Evolutionary conservation across 257 asterid genomes (phyloP), one percentile per base, ranked within the genome.

Genomic region (Plantago major): DNA sequence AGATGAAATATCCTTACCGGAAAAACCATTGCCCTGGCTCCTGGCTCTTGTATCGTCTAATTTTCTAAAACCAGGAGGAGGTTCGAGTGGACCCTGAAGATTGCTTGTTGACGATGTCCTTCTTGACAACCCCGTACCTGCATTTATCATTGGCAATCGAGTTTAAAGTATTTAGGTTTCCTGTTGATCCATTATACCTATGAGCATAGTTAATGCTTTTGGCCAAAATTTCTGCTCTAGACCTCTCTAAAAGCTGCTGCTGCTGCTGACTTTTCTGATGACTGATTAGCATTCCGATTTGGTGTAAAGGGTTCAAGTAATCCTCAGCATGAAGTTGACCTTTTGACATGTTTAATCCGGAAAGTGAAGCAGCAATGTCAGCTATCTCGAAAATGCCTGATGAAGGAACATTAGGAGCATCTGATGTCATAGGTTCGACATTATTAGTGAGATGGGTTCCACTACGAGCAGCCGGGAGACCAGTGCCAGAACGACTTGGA

Each of bases 71-170:
- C 76, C 82, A 28, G 84, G 65, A 70, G 74, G 70, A 71, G 40
- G 40, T 33, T 51, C 74, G 26, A 71, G 69, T 43, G 65, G 77
- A 55, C 87, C 69, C 46, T 72, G 92, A 56, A 82, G 92, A 72
- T 74, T 82, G 62, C 73, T 65, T 37, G 83, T 69, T 48, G 95
- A 84, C 55, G 81, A 73, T 12, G 85, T 58, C 72, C 85, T 78
- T 67, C 89, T 74, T 2, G 77, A 85, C 67, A 75, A 70, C 64
- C 79, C 73, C 22, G 53, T 53, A 60, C 65, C 71, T n/a, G n/a
- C n/a, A n/a, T n/a, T n/a, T n/a, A 63, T 84, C 82, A 7, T 82
- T 79, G 16, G 67, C 53, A 51, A 54, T 67, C 17, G 73, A 65
- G 48, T 72, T 69, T 40, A 73, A 64, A 52, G 56, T 17, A 60